These are phyloP conservation scores for Trebouxiophyceae sp. DNA, from an alignment of 163 green algal species.

Conservation along the genomic window DNA sequence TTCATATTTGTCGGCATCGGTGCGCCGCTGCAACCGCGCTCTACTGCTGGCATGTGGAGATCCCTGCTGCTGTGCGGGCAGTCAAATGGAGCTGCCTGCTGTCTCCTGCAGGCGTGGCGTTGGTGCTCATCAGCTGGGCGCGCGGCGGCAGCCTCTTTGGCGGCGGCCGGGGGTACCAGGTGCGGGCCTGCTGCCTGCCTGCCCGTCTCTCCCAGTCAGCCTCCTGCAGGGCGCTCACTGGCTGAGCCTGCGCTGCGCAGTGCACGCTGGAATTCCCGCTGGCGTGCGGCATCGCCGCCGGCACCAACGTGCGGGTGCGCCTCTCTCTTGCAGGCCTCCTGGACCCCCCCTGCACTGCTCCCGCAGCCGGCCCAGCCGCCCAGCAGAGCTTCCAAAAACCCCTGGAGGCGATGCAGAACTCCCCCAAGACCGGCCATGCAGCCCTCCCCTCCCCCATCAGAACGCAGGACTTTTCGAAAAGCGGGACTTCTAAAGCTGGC, in stretches of 20 bases:
- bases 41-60: no score
- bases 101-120: conserved; percentile 32
- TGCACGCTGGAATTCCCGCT: conserved; percentile 87
- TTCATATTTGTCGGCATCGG: conserved; percentile 82
- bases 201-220: not conserved
- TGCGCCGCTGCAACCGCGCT: no score
- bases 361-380: no score
- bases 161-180: conserved; percentile 36
- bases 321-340: no score
- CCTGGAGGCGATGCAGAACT: not conserved
- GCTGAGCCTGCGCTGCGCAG: conserved; percentile 62
- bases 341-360: no score
- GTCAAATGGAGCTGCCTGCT: not conserved
- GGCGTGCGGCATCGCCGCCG: conserved; percentile 89
- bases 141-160: conserved; percentile 33
- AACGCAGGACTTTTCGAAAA: no score
- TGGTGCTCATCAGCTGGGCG: conserved; percentile 53
- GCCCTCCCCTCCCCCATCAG: no score
- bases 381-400: no score
- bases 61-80: not conserved
- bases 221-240: not conserved
- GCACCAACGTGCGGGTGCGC: conserved; percentile 67
- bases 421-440: no score
- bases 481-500: no score
- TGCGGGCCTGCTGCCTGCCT: not conserved